A percentile compares a stretch with the other conserved stretches of the same genome.
These are phyloP conservation scores for Phycomyces nitens DNA, from an alignment of 192 early-diverging fungal species.

Conservation along the genomic window DNA sequence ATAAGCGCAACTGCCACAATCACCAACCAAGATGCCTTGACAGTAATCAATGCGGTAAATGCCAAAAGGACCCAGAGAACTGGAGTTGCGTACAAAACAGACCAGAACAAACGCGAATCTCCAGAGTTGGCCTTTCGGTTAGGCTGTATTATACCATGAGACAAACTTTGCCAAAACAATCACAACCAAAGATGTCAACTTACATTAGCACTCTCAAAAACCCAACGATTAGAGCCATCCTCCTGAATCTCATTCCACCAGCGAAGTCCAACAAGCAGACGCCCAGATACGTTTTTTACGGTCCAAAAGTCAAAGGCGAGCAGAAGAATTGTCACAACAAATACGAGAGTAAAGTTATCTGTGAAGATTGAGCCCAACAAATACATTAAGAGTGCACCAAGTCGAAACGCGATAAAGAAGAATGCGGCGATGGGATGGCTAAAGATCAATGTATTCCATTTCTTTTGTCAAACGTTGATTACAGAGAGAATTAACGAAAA, in stretches of 20 bases:
- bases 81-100: slow-evolving; percentile 80
- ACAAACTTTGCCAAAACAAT: slow-evolving; percentile 1
- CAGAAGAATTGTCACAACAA: slow-evolving; percentile 87
- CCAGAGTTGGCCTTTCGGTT: slow-evolving; percentile 70
- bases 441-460: slow-evolving; percentile 5
- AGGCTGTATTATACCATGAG: slow-evolving; percentile 40
- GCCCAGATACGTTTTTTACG: slow-evolving; percentile 96
- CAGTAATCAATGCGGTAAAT: slow-evolving; percentile 60
- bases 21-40: slow-evolving; percentile 80
- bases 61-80: slow-evolving; percentile 81
- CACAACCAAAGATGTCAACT: slow-evolving; percentile 4
- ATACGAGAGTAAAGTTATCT: slow-evolving; percentile 82
- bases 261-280: slow-evolving; percentile 92
- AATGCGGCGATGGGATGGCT: slow-evolving; percentile 89
- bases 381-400: slow-evolving; percentile 81
- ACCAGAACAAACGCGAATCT: slow-evolving; percentile 96
- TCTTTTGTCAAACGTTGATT: background rate
- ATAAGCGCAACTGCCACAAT: slow-evolving; percentile 82
- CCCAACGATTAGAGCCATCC: slow-evolving; percentile 93
- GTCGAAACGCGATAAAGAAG: slow-evolving; percentile 87
- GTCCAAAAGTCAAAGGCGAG: slow-evolving; percentile 99
- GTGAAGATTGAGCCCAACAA: slow-evolving; percentile 81
- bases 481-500: background rate
- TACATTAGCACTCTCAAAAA: slow-evolving; percentile 92
- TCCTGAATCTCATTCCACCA: slow-evolving; percentile 99